Evolutionary conservation across 2,329 filamentous ascomycete species (phyloP), one percentile per base, ranked within the genome.

Genomic region (Septoria linicola): DNA sequence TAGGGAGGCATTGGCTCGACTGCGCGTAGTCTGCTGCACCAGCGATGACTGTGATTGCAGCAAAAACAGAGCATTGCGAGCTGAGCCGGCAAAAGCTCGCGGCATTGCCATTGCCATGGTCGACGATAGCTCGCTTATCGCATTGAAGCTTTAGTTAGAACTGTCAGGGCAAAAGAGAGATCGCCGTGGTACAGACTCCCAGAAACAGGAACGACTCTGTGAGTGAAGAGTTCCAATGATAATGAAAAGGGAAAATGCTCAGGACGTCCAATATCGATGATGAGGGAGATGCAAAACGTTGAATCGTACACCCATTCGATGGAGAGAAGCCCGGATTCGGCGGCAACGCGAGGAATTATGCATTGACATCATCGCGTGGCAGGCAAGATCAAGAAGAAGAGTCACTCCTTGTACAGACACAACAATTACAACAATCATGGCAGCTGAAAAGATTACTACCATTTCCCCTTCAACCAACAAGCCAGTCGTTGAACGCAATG

Each of bases 381-480:
- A 39, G 16, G 20, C 37, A 42, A 39, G 31, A 30, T 53, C 39
- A 46, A n/a, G 43, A 44, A 40, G 25, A 21, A 34, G n/a, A 36
- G 14, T 17, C 44, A 41, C 8, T 4, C 27, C 25, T 16, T 35
- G 21, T 20, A 25, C 39, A 23, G 10, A 21, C 23, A 20, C 36
- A 23, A 35, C 21, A 31, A 13, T 30, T 13, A 16, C 2, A 32
- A 39, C 40, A 48, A 70, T 35, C 59, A 77, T 82, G 79, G 75
- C 76, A 34, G 65, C 74, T 34, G 80, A 83, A 68, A 80, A 73
- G 32, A 76, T 85, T 63, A 83, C 76, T 25, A 96, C 92, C 59
- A 91, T 96, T 71, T 97, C 92, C 2, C 92, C 92, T 50, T 86
- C 82, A 58, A 96, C 90, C 60, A 92, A 93, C 72, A 83, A 91